Base-by-base conservation (phyloP, 164 flowering plant species). In the Brasenia schreberi region DNA sequence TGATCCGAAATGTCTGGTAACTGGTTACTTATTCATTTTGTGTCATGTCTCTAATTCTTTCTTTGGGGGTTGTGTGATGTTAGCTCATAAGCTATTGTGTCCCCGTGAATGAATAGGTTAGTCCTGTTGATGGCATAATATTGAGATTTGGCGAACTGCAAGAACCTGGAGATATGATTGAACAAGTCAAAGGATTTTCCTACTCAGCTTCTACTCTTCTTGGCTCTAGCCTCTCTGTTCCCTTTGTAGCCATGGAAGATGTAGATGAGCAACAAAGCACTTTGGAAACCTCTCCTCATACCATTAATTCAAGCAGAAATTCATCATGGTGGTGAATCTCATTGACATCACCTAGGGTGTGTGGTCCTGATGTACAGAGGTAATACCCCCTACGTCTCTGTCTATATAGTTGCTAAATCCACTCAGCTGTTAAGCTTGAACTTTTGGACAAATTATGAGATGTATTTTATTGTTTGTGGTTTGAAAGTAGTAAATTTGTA, bases 161-260 rank as follows among this genome's bases (percentile, higher is more conserved):
- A 75, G 85, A 80, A 70, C 69, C 79, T 12, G 85, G 95, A 59
- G 89, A 85, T 64, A 89, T 85, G 95, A 94, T 94, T 71, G 97
- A 94, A 78, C 99, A 91, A 83, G 96, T 94, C 53, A 94, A 94
- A 81, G 97, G 99, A 14, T 83, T 80, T 69, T 91, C 99, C 7
- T 94, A 91, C 70, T 83, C 99, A 6, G 89, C 81, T 65, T 76
- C 81, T 77, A 77, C 96, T 66, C 89, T 94, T 75, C 97, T 94
- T 67, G 97, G 99, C 69, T 75, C 84, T 70, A 83, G 70, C 67
- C 74, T 92, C 19, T 73, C 82, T 60, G 80, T 84, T 66, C 85
- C 90, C 45, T 65, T 81, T 81, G 68, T 73, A 64, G 75, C 76
- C 66, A 76, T 72, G 42, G 80, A 69, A 39, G 72, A 77, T 49